Evolutionary conservation across 1,284 basidiomycete species (phyloP).

Genomic region (Ganoderma multipileum): DNA sequence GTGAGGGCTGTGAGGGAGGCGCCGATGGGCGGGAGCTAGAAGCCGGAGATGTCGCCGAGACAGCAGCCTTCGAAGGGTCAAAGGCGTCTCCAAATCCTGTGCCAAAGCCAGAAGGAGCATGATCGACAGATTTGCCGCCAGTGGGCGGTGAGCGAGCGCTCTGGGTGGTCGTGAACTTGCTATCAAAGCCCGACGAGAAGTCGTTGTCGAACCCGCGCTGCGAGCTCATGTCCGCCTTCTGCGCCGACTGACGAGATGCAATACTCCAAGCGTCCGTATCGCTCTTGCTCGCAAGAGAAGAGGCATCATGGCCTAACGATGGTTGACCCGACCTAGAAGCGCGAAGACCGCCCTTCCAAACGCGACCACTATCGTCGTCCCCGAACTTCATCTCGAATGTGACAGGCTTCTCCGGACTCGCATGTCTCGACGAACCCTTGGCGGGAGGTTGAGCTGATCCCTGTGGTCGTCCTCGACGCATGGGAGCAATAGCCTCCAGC

Average conservation of each 20-base stretch:
- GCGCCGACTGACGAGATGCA: slow-evolving; percentile 35
- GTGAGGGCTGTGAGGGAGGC: slow-evolving; percentile 21
- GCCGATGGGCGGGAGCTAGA: slow-evolving; percentile 34
- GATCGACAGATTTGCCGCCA: slow-evolving; percentile 14
- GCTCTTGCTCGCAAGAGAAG: slow-evolving; percentile 26
- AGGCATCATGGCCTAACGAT: slow-evolving; percentile 38
- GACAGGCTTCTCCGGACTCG: slow-evolving; percentile 49
- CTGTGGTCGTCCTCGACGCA: slow-evolving; percentile 74
- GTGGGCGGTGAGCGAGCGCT: slow-evolving; percentile 13
- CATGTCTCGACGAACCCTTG: slow-evolving; percentile 43
- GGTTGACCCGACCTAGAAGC: slow-evolving; percentile 45
- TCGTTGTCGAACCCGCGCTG: slow-evolving; percentile 41
- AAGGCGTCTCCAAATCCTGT: slow-evolving; percentile 61
- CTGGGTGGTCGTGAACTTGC: slow-evolving; percentile 41
- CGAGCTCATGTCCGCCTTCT: slow-evolving; percentile 27
- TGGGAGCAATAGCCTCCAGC: slow-evolving; percentile 77
- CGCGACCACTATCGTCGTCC: slow-evolving; percentile 53
- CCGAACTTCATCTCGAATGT: slow-evolving; percentile 48
- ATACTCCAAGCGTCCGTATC: slow-evolving; percentile 57
- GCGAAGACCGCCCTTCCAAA: slow-evolving; percentile 54
- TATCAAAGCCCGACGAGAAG: slow-evolving; percentile 41
- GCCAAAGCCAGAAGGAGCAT: slow-evolving; percentile 16
- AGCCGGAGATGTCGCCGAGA: slow-evolving; percentile 21
- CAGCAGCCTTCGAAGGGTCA: slow-evolving; percentile 39
- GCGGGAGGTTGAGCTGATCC: slow-evolving; percentile 31